A percentile compares a stretch with the other conserved stretches of the same genome.
Evolutionary conservation across 176 grass and related monocot genomes (phyloP).

Genomic region (Guadua angustifolia): DNA sequence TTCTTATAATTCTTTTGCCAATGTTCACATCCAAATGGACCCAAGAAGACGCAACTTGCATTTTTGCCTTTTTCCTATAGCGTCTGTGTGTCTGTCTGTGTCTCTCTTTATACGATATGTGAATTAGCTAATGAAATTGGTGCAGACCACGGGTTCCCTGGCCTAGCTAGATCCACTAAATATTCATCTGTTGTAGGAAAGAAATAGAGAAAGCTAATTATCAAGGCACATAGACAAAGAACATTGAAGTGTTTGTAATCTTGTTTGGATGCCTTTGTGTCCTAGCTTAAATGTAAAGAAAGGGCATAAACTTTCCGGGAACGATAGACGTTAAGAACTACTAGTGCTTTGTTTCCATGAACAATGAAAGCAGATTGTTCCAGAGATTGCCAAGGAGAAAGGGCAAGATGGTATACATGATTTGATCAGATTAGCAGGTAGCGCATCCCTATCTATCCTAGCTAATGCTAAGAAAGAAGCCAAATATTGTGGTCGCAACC

Average conservation of each 20-base stretch:
- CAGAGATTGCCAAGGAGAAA: constrained; percentile 29
- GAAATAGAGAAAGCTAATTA: not conserved
- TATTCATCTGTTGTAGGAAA: not conserved
- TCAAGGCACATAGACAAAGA: not conserved
- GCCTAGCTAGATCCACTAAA: not conserved
- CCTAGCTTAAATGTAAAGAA: constrained; percentile 26
- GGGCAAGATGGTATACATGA: constrained; percentile 23
- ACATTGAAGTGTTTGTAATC: not conserved
- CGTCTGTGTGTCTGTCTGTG: too few species aligned
- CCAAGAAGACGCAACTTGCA: too few species aligned
- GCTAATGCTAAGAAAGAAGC: constrained; percentile 32
- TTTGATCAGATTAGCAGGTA: constrained; percentile 53
- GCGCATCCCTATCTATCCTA: constrained; percentile 52
- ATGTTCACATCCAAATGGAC: too few species aligned
- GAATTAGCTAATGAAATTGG: not conserved
- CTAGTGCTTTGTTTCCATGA: constrained; percentile 3
- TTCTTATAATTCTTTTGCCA: not conserved
- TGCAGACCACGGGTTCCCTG: not conserved
- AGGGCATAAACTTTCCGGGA: constrained; percentile 30
- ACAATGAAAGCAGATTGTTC: not conserved
- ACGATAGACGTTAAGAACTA: constrained; percentile 19
- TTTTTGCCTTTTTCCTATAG: too few species aligned
- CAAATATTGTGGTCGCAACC: constrained; percentile 36
- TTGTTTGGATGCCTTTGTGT: constrained; percentile 19
- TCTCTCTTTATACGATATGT: not conserved